phyloP scores from a whole-genome alignment of 768 basidiomycete genomes.

The Hygrophorus russula region DNA sequence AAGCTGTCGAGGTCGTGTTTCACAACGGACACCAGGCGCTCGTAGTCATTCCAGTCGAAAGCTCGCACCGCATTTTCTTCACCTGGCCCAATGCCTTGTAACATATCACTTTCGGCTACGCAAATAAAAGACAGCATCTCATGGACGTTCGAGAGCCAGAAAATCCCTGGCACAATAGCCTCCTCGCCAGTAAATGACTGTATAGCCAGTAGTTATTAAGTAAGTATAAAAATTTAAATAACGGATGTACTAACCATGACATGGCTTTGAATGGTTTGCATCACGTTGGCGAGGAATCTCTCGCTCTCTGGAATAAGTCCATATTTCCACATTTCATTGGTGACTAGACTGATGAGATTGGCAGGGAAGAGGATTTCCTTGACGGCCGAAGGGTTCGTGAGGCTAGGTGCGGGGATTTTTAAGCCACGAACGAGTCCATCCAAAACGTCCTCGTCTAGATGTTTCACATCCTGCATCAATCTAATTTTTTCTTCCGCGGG shows the following conservation, averaged over 20 bases:
- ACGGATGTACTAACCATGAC: constrained; percentile 73
- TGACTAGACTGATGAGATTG: constrained; percentile 91
- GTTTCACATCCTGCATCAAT: constrained; percentile 83
- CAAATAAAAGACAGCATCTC: constrained; percentile 99
- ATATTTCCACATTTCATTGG: constrained; percentile 99
- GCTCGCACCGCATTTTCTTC: constrained; percentile 85
- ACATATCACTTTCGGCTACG: constrained; percentile 97
- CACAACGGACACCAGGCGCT: constrained; percentile 92
- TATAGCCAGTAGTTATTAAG: constrained; percentile 9
- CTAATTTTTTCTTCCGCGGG: constrained; percentile 92
- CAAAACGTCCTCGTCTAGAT: constrained; percentile 87
- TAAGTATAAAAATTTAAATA: constrained; percentile 3
- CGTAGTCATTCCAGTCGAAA: constrained; percentile 96
- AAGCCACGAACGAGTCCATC: constrained; percentile 82
- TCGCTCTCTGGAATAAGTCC: constrained; percentile 95
- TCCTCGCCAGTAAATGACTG: constrained; percentile 91
- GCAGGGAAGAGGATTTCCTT: constrained; percentile 99
- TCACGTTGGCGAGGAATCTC: constrained; percentile 94
- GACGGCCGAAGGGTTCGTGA: constrained; percentile 84
- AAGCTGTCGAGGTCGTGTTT: constrained; percentile 97
- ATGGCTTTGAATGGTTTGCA: constrained; percentile 95
- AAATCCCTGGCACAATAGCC: constrained; percentile 91
- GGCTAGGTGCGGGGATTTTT: constrained; percentile 85
- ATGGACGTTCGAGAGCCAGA: constrained; percentile 99
- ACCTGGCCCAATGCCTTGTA: constrained; percentile 94